Conservation (phyloP, 306 rosid species). For the Quercus ilex region DNA sequence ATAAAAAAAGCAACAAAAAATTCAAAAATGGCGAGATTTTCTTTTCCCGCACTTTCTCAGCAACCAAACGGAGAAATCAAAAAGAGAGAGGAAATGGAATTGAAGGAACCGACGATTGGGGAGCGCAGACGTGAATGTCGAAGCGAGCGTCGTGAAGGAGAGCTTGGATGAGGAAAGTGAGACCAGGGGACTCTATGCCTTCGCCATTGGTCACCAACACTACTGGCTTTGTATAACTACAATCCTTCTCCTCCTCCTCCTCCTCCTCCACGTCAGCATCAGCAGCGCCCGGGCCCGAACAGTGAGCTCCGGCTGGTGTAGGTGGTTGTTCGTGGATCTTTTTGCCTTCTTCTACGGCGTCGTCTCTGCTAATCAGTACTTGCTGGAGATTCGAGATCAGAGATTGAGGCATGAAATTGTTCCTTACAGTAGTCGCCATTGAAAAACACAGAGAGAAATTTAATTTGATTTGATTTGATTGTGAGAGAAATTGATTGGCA, state of each 20-base stretch:
- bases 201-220: constrained; percentile 46
- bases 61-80: background rate
- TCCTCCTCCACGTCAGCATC: background rate
- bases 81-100: background rate
- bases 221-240: constrained; percentile 31
- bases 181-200: constrained; percentile 49
- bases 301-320: background rate
- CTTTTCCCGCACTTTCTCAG: background rate
- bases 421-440: constrained; percentile 48
- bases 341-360: constrained; percentile 24
- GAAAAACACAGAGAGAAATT: background rate
- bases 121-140: constrained; percentile 47
- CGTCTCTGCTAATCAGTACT: constrained; percentile 30
- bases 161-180: constrained; percentile 40
- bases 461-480: background rate
- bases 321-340: background rate
- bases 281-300: background rate
- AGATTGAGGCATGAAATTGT: constrained; percentile 42
- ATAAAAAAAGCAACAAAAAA: background rate
- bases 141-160: constrained; percentile 31
- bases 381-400: constrained; percentile 54
- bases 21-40: background rate
- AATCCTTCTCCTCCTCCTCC: constrained; percentile 7
- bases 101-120: constrained; percentile 36
- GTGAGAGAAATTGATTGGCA: background rate